Conservation (phyloP, 2,329 filamentous ascomycete genomes). For the Fusarium pininemorale region DNA sequence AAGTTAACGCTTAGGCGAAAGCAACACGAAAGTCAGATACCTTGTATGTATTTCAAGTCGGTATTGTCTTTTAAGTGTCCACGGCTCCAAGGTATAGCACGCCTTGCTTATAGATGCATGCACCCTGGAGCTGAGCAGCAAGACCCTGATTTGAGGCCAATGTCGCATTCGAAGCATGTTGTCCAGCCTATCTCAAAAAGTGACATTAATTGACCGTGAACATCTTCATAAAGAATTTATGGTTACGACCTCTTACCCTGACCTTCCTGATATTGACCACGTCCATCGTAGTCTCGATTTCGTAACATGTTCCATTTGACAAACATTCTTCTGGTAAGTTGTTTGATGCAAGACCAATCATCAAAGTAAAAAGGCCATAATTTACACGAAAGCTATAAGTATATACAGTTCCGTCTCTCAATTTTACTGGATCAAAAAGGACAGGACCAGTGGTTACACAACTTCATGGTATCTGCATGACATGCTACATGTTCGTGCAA, state of each 20-base stretch:
- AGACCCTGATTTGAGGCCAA: not conserved
- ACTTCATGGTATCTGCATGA: not conserved
- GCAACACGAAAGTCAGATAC: not conserved
- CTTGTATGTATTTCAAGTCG: too few species aligned
- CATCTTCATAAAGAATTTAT: too few species aligned
- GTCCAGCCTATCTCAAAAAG: not conserved
- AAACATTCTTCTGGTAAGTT: rapidly evolving
- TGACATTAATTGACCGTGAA: not conserved
- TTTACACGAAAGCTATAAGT: not conserved
- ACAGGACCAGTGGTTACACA: not conserved
- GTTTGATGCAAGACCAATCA: not conserved
- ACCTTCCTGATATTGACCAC: not conserved
- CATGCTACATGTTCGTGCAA: not conserved
- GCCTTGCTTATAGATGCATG: not conserved
- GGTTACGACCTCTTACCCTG: too few species aligned
- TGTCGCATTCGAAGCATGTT: not conserved
- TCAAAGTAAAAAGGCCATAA: too few species aligned
- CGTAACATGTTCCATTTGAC: not conserved
- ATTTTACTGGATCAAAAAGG: not conserved
- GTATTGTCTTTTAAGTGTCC: not conserved
- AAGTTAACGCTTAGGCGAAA: not conserved
- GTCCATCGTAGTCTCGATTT: rapidly evolving
- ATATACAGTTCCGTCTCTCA: not conserved
- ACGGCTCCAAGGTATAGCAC: not conserved
- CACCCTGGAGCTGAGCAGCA: not conserved